These are phyloP conservation scores for Erigeron canadensis DNA, from an alignment of 129 eudicot species.

Conservation along the genomic window DNA sequence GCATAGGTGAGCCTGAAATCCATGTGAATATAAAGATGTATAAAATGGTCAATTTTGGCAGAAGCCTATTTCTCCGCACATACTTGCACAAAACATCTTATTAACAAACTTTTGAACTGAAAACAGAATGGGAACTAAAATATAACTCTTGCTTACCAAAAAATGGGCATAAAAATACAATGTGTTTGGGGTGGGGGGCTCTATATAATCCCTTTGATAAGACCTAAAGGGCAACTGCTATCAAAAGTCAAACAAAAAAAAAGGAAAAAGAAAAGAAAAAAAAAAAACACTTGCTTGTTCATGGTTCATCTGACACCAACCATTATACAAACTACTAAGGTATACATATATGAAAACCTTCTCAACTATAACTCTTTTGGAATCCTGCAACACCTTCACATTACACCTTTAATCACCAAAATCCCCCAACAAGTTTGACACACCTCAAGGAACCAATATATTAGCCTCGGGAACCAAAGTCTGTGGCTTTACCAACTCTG, in stretches of 20 bases:
- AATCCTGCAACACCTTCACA: not conserved
- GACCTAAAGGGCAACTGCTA: constrained; percentile 30
- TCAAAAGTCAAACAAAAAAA: constrained; percentile 29
- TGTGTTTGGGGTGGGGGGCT: constrained; percentile 13
- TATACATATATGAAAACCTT: constrained; percentile 31
- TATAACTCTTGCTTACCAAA: constrained; percentile 14
- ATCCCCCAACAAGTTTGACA: constrained; percentile 32
- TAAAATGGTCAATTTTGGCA: too few species aligned
- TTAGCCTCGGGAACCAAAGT: constrained; percentile 19
- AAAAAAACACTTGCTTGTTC: constrained; percentile 14
- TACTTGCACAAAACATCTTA: too few species aligned
- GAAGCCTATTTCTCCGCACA: too few species aligned
- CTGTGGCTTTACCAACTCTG: not conserved
- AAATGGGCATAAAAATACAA: constrained; percentile 18
- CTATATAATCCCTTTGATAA: constrained; percentile 31
- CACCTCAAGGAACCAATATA: constrained; percentile 20
- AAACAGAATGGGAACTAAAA: not conserved
- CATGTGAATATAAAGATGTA: too few species aligned
- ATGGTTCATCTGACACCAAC: constrained; percentile 34
- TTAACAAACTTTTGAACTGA: not conserved
- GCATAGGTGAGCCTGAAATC: too few species aligned
- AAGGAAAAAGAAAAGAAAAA: too few species aligned
- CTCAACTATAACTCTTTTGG: constrained; percentile 20
- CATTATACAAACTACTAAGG: constrained; percentile 28
- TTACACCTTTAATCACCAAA: not conserved